These are phyloP conservation scores for Globisporangium splendens DNA, from an alignment of 352 stramenopile genomes.

Conservation along the genomic window DNA sequence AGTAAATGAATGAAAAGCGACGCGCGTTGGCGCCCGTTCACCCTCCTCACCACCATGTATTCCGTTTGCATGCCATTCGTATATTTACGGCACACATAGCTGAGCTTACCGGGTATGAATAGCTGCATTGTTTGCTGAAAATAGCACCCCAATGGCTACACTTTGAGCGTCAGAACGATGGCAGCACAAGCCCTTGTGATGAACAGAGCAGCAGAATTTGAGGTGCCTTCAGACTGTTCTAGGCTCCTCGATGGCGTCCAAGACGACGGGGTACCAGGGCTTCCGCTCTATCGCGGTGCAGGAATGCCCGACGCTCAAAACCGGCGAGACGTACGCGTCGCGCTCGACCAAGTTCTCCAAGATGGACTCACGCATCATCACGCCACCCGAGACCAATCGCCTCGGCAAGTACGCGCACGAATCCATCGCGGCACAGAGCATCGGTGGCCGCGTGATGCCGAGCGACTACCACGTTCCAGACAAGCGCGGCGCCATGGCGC, in stretches of 20 bases:
- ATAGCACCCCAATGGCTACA: no score
- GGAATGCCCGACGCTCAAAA: constrained; percentile 71
- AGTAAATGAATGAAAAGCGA: no score
- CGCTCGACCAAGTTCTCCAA: constrained; percentile 75
- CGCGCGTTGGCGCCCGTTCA: no score
- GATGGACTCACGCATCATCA: constrained; percentile 71
- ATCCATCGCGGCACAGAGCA: constrained; percentile 43
- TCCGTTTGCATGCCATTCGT: no score
- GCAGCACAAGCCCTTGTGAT: no score
- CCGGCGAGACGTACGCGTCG: constrained; percentile 61
- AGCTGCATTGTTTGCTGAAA: no score
- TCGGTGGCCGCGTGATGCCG: constrained; percentile 32
- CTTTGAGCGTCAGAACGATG: no score
- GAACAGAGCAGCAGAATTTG: no score
- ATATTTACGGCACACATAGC: no score
- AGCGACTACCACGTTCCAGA: constrained; percentile 64
- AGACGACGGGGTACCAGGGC: constrained; percentile 70
- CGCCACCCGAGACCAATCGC: constrained; percentile 49
- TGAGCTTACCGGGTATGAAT: no score
- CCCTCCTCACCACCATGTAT: no score
- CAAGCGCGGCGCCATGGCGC: constrained; percentile 46
- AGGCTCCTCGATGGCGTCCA: constrained; percentile 21
- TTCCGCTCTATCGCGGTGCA: constrained; percentile 72
- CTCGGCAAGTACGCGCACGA: constrained; percentile 50
- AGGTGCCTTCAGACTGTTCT: no score